Conservation (phyloP, 75 land plant genomes). For the Pinus tabuliformis region DNA sequence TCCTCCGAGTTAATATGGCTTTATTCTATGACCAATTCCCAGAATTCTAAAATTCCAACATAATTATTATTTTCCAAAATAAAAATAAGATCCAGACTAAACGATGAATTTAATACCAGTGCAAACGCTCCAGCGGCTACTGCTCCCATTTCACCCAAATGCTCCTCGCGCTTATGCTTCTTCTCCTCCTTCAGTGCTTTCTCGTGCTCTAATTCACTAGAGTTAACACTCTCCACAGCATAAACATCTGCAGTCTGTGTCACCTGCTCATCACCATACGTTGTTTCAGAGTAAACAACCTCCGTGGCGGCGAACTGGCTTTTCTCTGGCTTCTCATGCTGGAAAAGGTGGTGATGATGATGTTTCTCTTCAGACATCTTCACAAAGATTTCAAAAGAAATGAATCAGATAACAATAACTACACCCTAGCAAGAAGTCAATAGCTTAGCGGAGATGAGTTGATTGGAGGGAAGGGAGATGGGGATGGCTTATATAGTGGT, state of each 20-base stretch:
- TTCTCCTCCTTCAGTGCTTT: slow-evolving; percentile 19
- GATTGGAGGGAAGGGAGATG: no score
- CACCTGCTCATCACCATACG: neutral
- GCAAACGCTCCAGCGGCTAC: slow-evolving; percentile 33
- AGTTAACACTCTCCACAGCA: no score
- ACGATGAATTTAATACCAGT: slow-evolving; percentile 10
- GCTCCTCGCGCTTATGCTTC: slow-evolving; percentile 16
- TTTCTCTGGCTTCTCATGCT: neutral
- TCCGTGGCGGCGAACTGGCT: neutral
- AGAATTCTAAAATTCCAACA: no score
- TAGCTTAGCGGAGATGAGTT: no score
- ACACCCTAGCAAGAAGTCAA: no score
- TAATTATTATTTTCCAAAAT: no score
- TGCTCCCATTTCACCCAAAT: slow-evolving; percentile 15
- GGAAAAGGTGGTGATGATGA: neutral
- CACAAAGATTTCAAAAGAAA: no score
- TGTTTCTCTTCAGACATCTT: neutral
- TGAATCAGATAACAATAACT: no score
- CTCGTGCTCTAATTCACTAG: neutral
- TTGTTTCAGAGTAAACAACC: neutral
- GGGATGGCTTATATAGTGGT: no score
- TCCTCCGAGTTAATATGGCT: no score
- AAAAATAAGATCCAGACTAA: neutral
- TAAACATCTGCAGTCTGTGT: no score
- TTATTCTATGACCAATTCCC: no score